Evolutionary conservation across 1,284 basidiomycete species (phyloP).

Genomic region (Fomitopsis palustris): DNA sequence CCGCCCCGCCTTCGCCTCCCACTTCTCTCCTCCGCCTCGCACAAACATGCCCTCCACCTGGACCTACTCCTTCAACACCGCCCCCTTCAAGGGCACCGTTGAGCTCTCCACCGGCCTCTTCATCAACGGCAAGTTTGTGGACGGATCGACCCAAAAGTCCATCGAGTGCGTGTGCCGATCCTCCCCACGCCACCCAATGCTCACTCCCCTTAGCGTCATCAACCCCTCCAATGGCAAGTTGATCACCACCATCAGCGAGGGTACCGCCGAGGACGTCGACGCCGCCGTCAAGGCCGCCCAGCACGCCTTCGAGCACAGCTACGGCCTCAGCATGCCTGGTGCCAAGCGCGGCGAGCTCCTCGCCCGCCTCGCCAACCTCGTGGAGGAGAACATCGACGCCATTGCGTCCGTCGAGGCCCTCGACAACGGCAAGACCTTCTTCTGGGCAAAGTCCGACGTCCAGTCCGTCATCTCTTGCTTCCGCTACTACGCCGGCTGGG

Average conservation of each 20-base stretch:
- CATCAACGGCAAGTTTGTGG: conserved; percentile 79
- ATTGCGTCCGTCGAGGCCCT: conserved; percentile 79
- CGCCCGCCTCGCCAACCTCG: conserved; percentile 69
- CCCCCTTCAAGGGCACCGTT: conserved; percentile 68
- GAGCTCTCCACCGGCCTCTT: conserved; percentile 74
- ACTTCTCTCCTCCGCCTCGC: conserved; percentile 13
- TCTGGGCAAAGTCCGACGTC: conserved; percentile 73
- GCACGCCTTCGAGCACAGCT: conserved; percentile 70
- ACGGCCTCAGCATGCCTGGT: conserved; percentile 71
- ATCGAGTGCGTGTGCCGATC: conserved; percentile 55
- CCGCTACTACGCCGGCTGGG: conserved; percentile 77
- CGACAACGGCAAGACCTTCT: conserved; percentile 73
- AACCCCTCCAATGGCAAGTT: conserved; percentile 81
- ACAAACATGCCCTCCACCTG: conserved; percentile 34
- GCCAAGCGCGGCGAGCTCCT: conserved; percentile 61
- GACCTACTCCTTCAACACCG: conserved; percentile 61
- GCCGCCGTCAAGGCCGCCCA: conserved; percentile 74
- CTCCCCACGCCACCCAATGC: background rate
- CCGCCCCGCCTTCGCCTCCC: background rate
- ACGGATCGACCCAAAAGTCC: conserved; percentile 59
- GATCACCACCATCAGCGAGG: conserved; percentile 68
- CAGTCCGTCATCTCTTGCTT: conserved; percentile 63
- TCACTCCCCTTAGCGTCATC: conserved; percentile 50
- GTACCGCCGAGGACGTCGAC: conserved; percentile 70
- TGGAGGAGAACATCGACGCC: conserved; percentile 71